Evolutionary conservation across 2,329 filamentous ascomycete species (phyloP), one percentile per base, ranked within the genome.

Genomic region (Botrytis fabae): DNA sequence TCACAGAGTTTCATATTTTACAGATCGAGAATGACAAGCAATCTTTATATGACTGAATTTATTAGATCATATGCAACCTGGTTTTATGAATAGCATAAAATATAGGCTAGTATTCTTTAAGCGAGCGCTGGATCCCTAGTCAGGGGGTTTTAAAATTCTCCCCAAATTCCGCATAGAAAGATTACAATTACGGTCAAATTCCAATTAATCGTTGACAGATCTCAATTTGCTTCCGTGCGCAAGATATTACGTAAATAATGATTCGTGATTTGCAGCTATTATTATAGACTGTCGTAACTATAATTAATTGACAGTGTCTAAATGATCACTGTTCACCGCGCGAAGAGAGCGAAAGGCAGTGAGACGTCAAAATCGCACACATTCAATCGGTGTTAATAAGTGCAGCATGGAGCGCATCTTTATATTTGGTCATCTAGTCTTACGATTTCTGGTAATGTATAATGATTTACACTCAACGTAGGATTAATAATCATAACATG

Each of bases 121-220:
- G 35, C 59, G 59, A 61, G 59, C 12, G 25, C 6, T 14, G 35
- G 35, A 12, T 25, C 40, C 25, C 22, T 16, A 6, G 6, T 40
- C n/a, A 61, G 59, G 59, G 35, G 35, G 4, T 1, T 38, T 38
- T 8, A 3, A 22, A 14, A 16, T 25, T 40, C 1, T 16, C 14
- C 14, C 5, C 1, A n/a, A 25, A 6, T 18, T 28, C 2, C n/a
- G 6, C 18, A 54, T 54, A n/a, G 7, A 2, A 28, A 18, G 5
- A 54, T 54, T 54, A 28, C 5, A 7, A 40, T 8, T 40, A n/a
- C 22, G 14, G 32, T 40, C 12, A 61, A 6, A 4, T 16, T 38
- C 6, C 4, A 0, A 14, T n/a, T 10, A n/a, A 51, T 1, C n/a
- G 0, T 14, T 14, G 25, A n/a, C 22, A 14, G 22, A n/a, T 44